Evolutionary conservation across 805 yeast genomes (phyloP).

Genomic region (Metschnikowia arizonensis): DNA sequence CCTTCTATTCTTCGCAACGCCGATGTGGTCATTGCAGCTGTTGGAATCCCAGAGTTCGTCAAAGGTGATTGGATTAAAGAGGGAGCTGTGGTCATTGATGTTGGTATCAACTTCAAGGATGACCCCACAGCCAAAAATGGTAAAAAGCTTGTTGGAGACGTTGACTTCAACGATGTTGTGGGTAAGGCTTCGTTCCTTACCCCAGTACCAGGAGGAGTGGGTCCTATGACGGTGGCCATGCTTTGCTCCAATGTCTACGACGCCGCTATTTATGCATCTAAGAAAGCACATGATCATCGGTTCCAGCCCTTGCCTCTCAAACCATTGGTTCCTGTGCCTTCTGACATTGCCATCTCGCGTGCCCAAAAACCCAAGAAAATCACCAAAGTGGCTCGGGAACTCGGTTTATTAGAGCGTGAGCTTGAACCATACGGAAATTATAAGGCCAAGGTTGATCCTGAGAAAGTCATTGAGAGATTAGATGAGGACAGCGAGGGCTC

Average conservation of each 20-base stretch:
- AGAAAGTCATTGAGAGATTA: slow-evolving; percentile 38
- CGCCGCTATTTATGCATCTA: slow-evolving; percentile 65
- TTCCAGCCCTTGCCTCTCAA: slow-evolving; percentile 55
- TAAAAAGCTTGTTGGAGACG: slow-evolving; percentile 88
- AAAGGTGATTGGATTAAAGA: slow-evolving; percentile 85
- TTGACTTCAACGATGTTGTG: slow-evolving; percentile 69
- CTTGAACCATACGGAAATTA: slow-evolving; percentile 83
- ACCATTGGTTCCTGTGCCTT: slow-evolving; percentile 66
- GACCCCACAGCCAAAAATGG: slow-evolving; percentile 77
- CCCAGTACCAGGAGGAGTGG: slow-evolving; percentile 99
- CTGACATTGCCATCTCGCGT: slow-evolving; percentile 87
- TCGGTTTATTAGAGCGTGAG: slow-evolving; percentile 75
- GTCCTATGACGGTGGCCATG: slow-evolving; percentile 99
- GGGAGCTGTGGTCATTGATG: slow-evolving; percentile 86
- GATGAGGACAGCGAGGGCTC: slow-evolving; percentile 65
- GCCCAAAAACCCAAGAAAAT: slow-evolving; percentile 84
- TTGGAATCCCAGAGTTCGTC: slow-evolving; percentile 81
- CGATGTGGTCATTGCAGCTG: slow-evolving; percentile 88
- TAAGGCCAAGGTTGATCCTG: slow-evolving; percentile 78
- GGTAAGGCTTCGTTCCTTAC: slow-evolving; percentile 68
- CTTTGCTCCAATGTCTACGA: slow-evolving; percentile 74
- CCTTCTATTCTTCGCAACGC: slow-evolving; percentile 58
- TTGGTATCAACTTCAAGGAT: slow-evolving; percentile 86
- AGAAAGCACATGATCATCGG: slow-evolving; percentile 44
- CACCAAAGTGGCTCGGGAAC: slow-evolving; percentile 67